A percentile compares a stretch with the other conserved stretches of the same genome.
Conservation (phyloP, 2,329 filamentous ascomycete species). For the Triangularia verruculosa region DNA sequence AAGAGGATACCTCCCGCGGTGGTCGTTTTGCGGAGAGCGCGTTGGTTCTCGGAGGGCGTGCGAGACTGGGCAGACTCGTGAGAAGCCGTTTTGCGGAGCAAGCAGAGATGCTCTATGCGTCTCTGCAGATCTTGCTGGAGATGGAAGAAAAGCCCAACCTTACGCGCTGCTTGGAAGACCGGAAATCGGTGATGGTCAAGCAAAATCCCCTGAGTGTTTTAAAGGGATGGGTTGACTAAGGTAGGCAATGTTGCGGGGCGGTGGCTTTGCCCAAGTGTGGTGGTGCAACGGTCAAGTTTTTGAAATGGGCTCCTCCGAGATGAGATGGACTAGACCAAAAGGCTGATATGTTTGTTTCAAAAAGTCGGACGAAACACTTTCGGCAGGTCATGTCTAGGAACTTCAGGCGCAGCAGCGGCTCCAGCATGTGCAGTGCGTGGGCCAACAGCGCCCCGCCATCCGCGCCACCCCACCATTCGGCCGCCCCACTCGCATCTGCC, state of each 20-base stretch:
- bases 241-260: not conserved
- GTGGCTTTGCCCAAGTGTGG: not conserved
- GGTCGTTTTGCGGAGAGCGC: constrained; percentile 31
- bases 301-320: not conserved
- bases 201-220: not conserved
- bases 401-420: not conserved
- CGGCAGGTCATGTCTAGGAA: constrained; percentile 5
- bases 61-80: constrained; percentile 22
- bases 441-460: constrained; percentile 4
- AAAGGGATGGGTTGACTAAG: not conserved
- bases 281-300: not conserved
- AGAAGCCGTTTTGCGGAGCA: constrained; percentile 27
- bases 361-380: constrained; percentile 19
- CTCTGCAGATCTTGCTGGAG: constrained; percentile 16
- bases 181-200: not conserved
- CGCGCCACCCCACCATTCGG: constrained; percentile 4
- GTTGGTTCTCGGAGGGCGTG: constrained; percentile 28
- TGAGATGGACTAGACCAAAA: not conserved
- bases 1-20: constrained; percentile 42
- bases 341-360: not conserved
- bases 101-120: constrained; percentile 27
- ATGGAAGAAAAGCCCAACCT: not conserved
- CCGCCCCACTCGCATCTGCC: not conserved
- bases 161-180: not conserved
- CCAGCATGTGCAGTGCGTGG: not conserved